These are phyloP conservation scores for Aphanocladium album DNA, from an alignment of 2,329 filamentous ascomycete species.

Conservation along the genomic window DNA sequence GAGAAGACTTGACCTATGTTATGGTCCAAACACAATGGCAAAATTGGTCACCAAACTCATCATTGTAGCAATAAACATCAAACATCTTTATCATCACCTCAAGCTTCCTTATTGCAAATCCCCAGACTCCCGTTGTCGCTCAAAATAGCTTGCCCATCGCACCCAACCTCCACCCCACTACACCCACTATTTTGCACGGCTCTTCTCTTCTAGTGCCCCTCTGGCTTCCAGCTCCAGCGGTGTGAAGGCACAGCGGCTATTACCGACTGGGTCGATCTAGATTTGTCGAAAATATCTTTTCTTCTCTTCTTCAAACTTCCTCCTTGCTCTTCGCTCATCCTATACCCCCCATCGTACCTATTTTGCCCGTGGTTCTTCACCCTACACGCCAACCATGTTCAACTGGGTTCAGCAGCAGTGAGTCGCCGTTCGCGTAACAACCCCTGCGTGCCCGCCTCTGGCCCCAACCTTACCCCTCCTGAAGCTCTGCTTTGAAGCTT, in stretches of 20 bases:
- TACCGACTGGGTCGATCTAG: constrained; percentile 9
- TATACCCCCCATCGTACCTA: not conserved
- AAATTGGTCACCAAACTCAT: too few relatives aligned
- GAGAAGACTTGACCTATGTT: too few relatives aligned
- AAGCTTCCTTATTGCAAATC: not conserved
- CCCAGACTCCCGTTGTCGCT: not conserved
- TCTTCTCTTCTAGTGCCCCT: constrained; percentile 1
- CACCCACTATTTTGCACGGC: constrained; percentile 3
- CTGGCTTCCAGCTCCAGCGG: constrained; percentile 4
- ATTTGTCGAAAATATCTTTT: constrained; percentile 7
- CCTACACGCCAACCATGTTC: constrained; percentile 57
- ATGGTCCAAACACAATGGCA: too few relatives aligned
- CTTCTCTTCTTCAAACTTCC: constrained; percentile 6
- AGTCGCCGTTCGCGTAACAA: constrained; percentile 28
- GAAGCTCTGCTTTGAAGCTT: not conserved
- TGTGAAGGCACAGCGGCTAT: constrained; percentile 11
- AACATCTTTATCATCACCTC: too few relatives aligned
- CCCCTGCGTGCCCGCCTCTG: constrained; percentile 2
- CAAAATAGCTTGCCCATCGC: not conserved
- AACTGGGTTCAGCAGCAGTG: constrained; percentile 94
- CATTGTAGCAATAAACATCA: too few relatives aligned
- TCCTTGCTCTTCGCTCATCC: not conserved
- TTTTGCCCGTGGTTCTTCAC: not conserved
- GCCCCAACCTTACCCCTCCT: not conserved
- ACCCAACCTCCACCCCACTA: constrained; percentile 1